Conservation (phyloP, 306 rosid species). For the Cucumis cinereus region DNA sequence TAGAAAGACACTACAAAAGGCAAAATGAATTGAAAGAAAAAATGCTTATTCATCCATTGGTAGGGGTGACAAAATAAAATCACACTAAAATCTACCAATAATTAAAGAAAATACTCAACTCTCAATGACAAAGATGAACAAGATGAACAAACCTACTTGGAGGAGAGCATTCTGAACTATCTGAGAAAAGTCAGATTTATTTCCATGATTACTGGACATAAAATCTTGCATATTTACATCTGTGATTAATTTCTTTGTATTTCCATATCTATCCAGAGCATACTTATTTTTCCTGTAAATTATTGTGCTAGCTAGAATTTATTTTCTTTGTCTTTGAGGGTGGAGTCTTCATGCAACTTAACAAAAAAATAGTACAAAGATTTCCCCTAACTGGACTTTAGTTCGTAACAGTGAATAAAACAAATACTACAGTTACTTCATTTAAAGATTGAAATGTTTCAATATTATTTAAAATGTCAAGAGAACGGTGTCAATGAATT, state of each 20-base stretch:
- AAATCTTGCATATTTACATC: neutral
- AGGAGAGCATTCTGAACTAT: neutral
- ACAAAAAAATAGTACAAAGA: neutral
- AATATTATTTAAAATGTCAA: neutral
- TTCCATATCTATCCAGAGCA: neutral
- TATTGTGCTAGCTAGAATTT: neutral
- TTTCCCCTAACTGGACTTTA: neutral
- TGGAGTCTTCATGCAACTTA: neutral
- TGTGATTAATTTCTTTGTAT: neutral
- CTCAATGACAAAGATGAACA: neutral
- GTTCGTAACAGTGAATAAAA: neutral
- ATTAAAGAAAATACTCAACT: neutral
- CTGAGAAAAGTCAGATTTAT: neutral
- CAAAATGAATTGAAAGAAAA: slow-evolving; percentile 4
- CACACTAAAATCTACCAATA: neutral
- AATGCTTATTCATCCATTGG: neutral
- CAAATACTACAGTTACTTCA: neutral
- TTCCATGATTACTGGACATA: neutral
- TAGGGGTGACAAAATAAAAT: neutral
- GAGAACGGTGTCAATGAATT: neutral
- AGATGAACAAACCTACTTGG: neutral
- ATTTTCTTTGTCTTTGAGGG: neutral
- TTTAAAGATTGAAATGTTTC: neutral
- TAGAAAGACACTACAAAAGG: slow-evolving; percentile 61
- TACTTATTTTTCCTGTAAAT: neutral